A percentile compares a stretch with the other conserved stretches of the same genome.
phyloP scores from a whole-genome alignment of 192 early-diverging fungal species.

The Chytriomyces sp. region DNA sequence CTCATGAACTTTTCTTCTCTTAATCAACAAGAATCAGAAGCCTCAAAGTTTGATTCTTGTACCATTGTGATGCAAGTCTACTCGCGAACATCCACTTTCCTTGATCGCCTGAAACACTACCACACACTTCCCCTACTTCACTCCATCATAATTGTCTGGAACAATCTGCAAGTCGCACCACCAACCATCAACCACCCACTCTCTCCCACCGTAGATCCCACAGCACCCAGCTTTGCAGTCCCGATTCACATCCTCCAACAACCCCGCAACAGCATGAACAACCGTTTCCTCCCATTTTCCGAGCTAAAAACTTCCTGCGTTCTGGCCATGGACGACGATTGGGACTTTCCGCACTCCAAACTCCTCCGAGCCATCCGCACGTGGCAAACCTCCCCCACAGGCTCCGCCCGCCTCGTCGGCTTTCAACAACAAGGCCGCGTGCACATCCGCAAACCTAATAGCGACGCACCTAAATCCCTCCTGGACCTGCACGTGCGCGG shows the following conservation, averaged over 20 bases:
- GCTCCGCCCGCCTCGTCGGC: conserved; percentile 29
- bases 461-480: not conserved
- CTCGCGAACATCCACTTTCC: conserved; percentile 19
- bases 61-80: conserved; percentile 41
- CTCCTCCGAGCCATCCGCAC: conserved; percentile 17
- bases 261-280: conserved; percentile 36
- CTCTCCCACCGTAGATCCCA: not conserved
- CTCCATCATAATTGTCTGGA: conserved; percentile 39
- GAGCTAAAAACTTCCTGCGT: conserved; percentile 28
- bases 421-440: conserved; percentile 33
- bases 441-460: conserved; percentile 13
- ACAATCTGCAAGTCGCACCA: conserved; percentile 30
- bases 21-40: not conserved
- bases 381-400: conserved; percentile 28
- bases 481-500: conserved; percentile 8
- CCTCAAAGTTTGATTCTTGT: conserved; percentile 17
- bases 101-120: conserved; percentile 25
- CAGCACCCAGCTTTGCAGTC: not conserved
- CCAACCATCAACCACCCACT: conserved; percentile 23
- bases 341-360: conserved; percentile 41
- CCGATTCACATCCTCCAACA: conserved; percentile 30
- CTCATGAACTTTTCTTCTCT: too few relatives aligned
- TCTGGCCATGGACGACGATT: conserved; percentile 41
- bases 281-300: conserved; percentile 29
- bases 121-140: conserved; percentile 28